Evolutionary conservation across 2,329 filamentous ascomycete genomes (phyloP), one percentile per base, ranked within the genome.

Genomic region (Phaeosphaeria sp.): DNA sequence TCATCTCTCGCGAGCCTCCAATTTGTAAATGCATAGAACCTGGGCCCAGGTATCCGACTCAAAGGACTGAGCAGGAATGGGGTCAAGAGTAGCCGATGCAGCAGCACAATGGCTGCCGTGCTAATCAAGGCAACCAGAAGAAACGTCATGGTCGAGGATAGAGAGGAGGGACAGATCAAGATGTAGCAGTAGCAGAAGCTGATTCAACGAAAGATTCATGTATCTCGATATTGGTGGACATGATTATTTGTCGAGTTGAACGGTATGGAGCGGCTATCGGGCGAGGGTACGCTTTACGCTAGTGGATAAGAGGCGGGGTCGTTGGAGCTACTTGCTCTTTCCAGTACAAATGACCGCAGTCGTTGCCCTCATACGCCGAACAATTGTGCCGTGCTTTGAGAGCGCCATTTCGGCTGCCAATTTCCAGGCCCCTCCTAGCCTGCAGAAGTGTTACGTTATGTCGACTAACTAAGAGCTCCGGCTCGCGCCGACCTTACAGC

Each of bases 1-100:
- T 83, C 82, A 30, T 81, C 79, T 47, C 73, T 73, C 0, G 80
- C 80, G 0, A 83, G 77, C 2, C 80, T 75, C 80, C 80, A 83
- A 65, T 77, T 79, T 0, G 80, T 80, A 2, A 78, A 49, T 0
- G 79, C 78, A 56, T 77, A 83, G 1, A 68, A 8, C 33, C 72
- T 78, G 0, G 77, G 79, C 5, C 78, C 81, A 3, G 76, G 79
- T 18, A 80, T 53, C 5, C 27, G 47, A 22, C 55, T 51, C 13
- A 60, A 20, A 17, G 51, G 24, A 9, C 11, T 46, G 24, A 54
- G 20, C 40, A 53, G 13, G 1, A 60, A 43, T 2, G 52, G 56
- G 8, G 43, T 3, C 17, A 53, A 22, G 47, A 53, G n/a, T 15
- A 53, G 48, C n/a, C 43, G 49, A 39, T 60, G 17, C 18, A 62